phyloP scores from a whole-genome alignment of 202 grass and related monocot genomes.

The Sporobolus alterniflorus region DNA sequence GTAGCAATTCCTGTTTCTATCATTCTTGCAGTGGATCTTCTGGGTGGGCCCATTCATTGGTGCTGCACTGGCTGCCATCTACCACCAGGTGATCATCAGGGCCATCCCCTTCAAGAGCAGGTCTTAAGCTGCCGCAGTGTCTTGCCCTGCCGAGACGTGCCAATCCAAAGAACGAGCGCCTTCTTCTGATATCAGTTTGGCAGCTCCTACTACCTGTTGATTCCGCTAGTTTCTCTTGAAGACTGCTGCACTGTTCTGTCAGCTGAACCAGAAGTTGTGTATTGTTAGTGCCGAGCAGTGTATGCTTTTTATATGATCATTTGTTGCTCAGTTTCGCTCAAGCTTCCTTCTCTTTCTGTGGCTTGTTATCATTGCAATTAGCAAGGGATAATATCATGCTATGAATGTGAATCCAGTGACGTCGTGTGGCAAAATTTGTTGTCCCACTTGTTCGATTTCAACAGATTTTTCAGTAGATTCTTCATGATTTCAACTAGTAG shows the following conservation, averaged over 20 bases:
- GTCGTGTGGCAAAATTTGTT: background rate
- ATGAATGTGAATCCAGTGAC: background rate
- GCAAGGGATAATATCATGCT: background rate
- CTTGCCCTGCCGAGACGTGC: background rate
- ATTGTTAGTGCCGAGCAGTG: slow-evolving; percentile 26
- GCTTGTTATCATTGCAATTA: background rate
- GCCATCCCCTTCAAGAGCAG: slow-evolving; percentile 95
- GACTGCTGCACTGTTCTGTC: slow-evolving; percentile 20
- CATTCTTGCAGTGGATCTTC: slow-evolving; percentile 88
- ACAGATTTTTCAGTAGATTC: background rate
- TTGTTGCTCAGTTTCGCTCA: background rate
- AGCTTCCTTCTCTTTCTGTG: background rate
- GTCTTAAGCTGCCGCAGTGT: slow-evolving; percentile 55
- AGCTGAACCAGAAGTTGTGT: slow-evolving; percentile 41
- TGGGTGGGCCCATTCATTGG: slow-evolving; percentile 96
- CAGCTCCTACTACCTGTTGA: background rate
- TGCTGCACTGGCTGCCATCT: slow-evolving; percentile 86
- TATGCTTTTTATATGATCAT: slow-evolving; percentile 18
- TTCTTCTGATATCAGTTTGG: slow-evolving; percentile 28
- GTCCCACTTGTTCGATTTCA: background rate
- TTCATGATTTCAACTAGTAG: too few relatives aligned
- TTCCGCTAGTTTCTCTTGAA: slow-evolving; percentile 7
- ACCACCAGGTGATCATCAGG: slow-evolving; percentile 98
- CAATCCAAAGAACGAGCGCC: slow-evolving; percentile 17
- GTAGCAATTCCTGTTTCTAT: background rate